Evolutionary conservation across 179 eudicot species (phyloP).

Genomic region (Beta corolliflora): DNA sequence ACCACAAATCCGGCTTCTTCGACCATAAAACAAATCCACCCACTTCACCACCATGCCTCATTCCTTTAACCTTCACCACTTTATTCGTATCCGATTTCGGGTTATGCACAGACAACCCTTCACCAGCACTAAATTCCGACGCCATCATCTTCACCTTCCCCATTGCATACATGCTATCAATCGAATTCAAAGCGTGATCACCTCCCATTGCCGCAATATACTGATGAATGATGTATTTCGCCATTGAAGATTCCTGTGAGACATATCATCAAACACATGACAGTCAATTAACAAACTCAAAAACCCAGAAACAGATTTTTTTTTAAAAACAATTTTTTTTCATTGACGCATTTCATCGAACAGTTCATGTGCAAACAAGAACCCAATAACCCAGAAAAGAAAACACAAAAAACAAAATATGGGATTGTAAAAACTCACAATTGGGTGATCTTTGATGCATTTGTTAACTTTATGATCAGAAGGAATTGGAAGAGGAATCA

Average conservation of each 20-base stretch:
- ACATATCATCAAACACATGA: slow-evolving; percentile 16
- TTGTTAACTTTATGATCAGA: slow-evolving; percentile 26
- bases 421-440: slow-evolving; percentile 44
- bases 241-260: slow-evolving; percentile 80
- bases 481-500: slow-evolving; percentile 70
- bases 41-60: slow-evolving; percentile 56
- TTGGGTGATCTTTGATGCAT: slow-evolving; percentile 61
- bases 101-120: slow-evolving; percentile 34
- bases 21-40: slow-evolving; percentile 95
- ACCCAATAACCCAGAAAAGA: not conserved
- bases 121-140: slow-evolving; percentile 66
- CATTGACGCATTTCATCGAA: slow-evolving; percentile 21
- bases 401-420: not conserved
- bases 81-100: slow-evolving; percentile 34
- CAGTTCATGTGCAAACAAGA: not conserved
- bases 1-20: slow-evolving; percentile 82
- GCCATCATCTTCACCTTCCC: slow-evolving; percentile 86
- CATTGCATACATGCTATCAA: slow-evolving; percentile 85
- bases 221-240: slow-evolving; percentile 90
- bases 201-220: slow-evolving; percentile 93
- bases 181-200: slow-evolving; percentile 66
- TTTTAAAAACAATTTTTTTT: not conserved
- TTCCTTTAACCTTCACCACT: slow-evolving; percentile 57
- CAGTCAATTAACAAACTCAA: not conserved
- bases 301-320: not conserved